Percentiles rank a stretch among this genome's conserved stretches.
Conservation (phyloP, 345 rosid genomes). For the Brassica carinata region DNA sequence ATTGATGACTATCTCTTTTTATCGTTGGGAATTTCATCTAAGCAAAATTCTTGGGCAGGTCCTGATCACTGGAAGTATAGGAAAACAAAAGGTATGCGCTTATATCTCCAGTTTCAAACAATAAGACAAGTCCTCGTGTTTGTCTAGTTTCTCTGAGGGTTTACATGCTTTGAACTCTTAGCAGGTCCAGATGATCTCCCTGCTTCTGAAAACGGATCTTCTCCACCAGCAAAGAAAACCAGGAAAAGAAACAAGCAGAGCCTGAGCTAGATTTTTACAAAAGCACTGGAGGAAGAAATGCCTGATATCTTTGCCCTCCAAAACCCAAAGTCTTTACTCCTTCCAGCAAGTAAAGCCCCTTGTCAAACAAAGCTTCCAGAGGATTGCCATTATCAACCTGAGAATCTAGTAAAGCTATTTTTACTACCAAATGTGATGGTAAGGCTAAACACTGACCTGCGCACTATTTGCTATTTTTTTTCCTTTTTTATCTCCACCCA, state of each 20-base stretch:
- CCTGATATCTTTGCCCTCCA: slow-evolving; percentile 71
- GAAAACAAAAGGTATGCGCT: slow-evolving; percentile 65
- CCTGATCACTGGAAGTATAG: slow-evolving; percentile 96
- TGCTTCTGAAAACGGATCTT: slow-evolving; percentile 49
- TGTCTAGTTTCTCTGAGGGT: slow-evolving; percentile 13
- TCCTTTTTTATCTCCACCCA: not conserved
- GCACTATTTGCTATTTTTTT: not conserved
- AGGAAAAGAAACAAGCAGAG: slow-evolving; percentile 68
- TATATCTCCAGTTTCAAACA: slow-evolving; percentile 18
- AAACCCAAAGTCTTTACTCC: slow-evolving; percentile 71
- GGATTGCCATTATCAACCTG: slow-evolving; percentile 98
- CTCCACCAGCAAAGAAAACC: slow-evolving; percentile 58
- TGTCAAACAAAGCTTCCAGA: slow-evolving; percentile 79
- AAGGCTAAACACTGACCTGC: slow-evolving; percentile 27
- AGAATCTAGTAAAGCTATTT: slow-evolving; percentile 82
- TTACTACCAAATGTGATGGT: slow-evolving; percentile 84
- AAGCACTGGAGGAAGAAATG: slow-evolving; percentile 70
- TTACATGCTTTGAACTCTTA: slow-evolving; percentile 17
- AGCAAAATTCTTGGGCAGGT: slow-evolving; percentile 97
- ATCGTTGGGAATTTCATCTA: slow-evolving; percentile 67
- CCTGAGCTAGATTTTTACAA: slow-evolving; percentile 74
- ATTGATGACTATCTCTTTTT: slow-evolving; percentile 68
- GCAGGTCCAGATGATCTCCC: slow-evolving; percentile 55
- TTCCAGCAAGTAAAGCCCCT: slow-evolving; percentile 70
- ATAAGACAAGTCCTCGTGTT: not conserved